Base-by-base conservation (phyloP, 306 rosid genomes). In the Cicer pinnatifidum region DNA sequence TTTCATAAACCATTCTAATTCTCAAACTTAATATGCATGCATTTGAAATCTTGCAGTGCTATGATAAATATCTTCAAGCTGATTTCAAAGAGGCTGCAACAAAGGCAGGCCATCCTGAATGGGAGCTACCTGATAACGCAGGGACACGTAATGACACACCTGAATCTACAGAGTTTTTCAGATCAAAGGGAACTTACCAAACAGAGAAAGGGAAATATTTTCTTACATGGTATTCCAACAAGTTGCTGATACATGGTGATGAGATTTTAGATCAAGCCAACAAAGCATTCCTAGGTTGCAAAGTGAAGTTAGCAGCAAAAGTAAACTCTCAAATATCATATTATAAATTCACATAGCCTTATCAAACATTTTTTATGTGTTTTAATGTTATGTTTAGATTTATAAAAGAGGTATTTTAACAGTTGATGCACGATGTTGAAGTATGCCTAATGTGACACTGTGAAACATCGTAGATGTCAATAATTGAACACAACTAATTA, bases 151-250 rank as follows among this genome's bases (percentile, higher is more conserved):
- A 91, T 60, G 92, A 86, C 70, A 56, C 11, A 62, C 98, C 97
- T 1, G 92, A 89, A 54, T 84, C 85, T 17, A 87, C 97, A 9
- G 85, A 78, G 39, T 94, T 91, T 78, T 94, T 91, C 76, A 84
- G 70, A 89, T 78, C 89, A 45, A 77, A 84, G 1, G 95, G 98
- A 37, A 84, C 95, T 13, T 94, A 87, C 83, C 77, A 35, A 33
- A 84, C 91, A 2, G 90, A 91, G 54, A 62, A 80, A 78, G 97
- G 98, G 76, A 82, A 81, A 73, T 87, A 85, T 87, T 94, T 94
- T 81, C 76, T 94, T 78, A 86, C 91, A 45, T 94, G 98, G 98
- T 91, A 89, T 80, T 94, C 97, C 46, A 84, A 82, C 87, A 89
- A 83, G 71, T 81, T 94, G 78, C 78, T 94, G 79, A 82, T 6